Conservation (phyloP, 805 yeast genomes). For the Sungouiella thailandica region DNA sequence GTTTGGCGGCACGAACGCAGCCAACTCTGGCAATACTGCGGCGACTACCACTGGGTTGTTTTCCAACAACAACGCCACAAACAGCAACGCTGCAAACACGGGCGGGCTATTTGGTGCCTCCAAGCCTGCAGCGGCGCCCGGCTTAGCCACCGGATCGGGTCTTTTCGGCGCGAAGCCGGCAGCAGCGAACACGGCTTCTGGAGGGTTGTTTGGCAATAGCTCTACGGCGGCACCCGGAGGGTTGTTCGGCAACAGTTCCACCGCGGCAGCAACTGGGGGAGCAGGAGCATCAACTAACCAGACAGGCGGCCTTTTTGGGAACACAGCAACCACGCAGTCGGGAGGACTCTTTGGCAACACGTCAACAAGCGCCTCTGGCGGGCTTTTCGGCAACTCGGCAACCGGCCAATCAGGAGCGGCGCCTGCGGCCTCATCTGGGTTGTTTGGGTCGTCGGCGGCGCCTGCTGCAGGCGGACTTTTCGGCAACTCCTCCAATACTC, state of each 20-base stretch:
- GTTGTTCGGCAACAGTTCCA: constrained; percentile 4
- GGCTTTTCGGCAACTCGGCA: constrained; percentile 1
- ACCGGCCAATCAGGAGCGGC: constrained; percentile 1
- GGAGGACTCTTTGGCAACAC: constrained; percentile 1
- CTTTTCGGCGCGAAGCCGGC: not conserved
- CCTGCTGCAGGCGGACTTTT: constrained; percentile 1
- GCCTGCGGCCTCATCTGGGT: no score
- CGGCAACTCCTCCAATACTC: constrained; percentile 1
- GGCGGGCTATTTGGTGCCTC: constrained; percentile 8
- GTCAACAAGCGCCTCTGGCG: not conserved
- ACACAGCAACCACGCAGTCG: no score
- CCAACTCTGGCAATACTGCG: no score
- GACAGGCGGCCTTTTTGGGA: not conserved
- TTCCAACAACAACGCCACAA: no score
- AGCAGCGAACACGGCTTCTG: constrained; percentile 1
- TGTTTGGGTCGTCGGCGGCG: constrained; percentile 5
- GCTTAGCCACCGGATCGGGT: not conserved
- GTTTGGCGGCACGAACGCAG: constrained; percentile 6
- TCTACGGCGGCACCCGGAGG: constrained; percentile 1
- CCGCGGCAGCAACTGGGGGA: constrained; percentile 5
- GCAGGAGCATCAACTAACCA: not conserved
- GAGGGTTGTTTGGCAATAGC: constrained; percentile 1
- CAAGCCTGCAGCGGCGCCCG: not conserved
- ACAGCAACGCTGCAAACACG: constrained; percentile 1
- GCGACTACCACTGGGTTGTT: no score